Evolutionary conservation across 2,329 filamentous ascomycete species (phyloP), one percentile per base, ranked within the genome.

Genomic region (Plenodomus tracheiphilus): DNA sequence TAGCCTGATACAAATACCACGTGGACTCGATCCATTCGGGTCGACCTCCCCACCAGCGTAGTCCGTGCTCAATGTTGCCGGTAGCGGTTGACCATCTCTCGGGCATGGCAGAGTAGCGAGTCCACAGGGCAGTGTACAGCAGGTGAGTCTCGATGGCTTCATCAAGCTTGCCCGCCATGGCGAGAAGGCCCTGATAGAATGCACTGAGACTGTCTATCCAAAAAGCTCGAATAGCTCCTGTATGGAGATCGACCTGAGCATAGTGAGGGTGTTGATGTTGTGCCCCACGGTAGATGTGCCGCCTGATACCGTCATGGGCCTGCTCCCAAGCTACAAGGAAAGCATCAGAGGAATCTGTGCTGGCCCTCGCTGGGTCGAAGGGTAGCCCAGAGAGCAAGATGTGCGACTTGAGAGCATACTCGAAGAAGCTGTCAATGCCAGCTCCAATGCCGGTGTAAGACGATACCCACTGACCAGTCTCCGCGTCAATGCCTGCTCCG

Each of bases 1-100:
- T 97, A 2, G 93, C 92, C 42, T 89, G 87, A 70, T 95, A 97
- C n/a, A 99, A 78, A 66, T 97, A 90, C 74, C 96, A 99, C 0
- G 89, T 96, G 1, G 91, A 97, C 74, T 99, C 94, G 59, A 97
- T 91, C 67, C 97, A 97, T 71, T 99, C 94, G 4, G 94, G 94
- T 19, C 94, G 85, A 18, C 95, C 90, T 10, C 91, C 91, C 89
- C 95, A 99, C 91, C 94, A 97, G 10, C 87, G 85, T 20, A 97
- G 83, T 9, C 91, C 90, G 16, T 87, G 85, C 67, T 97, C 94
- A 39, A 97, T 87, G 45, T 87, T 85, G 21, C 88, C 88, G 19
- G 91, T 89, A 42, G 85, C 84, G 42, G 94, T 85, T 35, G 93
- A 96, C 91, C 91, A 99, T 60, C 94, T 82, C 72, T 99, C 94